These are phyloP conservation scores for Ceratocystis lukuohia DNA, from an alignment of 2,329 filamentous ascomycete species.

Conservation along the genomic window DNA sequence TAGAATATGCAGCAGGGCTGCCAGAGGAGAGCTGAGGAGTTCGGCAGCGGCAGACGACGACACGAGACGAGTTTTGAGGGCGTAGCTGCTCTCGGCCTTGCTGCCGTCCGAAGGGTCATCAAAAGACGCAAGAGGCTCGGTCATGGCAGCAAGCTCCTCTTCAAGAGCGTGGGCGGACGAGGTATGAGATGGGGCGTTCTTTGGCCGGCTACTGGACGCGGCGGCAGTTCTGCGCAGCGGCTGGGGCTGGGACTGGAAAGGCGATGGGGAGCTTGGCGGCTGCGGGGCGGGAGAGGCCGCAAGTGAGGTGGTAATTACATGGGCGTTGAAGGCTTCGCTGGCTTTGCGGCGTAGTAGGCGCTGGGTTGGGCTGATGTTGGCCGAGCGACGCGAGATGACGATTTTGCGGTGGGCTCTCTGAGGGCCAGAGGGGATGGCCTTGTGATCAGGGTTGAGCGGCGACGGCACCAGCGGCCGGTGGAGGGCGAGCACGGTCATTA, in stretches of 20 bases:
- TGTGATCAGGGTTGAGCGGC: conserved; percentile 18
- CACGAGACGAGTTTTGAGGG: neutral
- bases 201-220: neutral
- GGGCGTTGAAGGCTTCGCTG: conserved; percentile 18
- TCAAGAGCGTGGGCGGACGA: neutral
- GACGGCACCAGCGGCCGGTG: conserved; percentile 17
- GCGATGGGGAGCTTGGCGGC: conserved; percentile 6
- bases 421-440: neutral
- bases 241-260: neutral
- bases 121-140: conserved; percentile 12
- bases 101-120: neutral
- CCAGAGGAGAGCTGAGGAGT: conserved; percentile 7
- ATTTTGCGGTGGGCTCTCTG: conserved; percentile 15
- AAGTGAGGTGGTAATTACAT: conserved; percentile 17
- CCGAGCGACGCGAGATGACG: conserved; percentile 14
- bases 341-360: conserved; percentile 19
- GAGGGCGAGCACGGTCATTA: conserved; percentile 12
- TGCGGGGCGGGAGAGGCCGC: conserved; percentile 11
- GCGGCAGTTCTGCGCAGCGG: conserved; percentile 6
- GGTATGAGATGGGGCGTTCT: neutral
- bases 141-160: conserved; percentile 2
- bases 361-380: conserved; percentile 18
- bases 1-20: conserved; percentile 8
- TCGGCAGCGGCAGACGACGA: conserved; percentile 1
- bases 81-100: neutral